phyloP scores from a whole-genome alignment of 1,284 basidiomycete genomes.

The Pterulicium gracile region DNA sequence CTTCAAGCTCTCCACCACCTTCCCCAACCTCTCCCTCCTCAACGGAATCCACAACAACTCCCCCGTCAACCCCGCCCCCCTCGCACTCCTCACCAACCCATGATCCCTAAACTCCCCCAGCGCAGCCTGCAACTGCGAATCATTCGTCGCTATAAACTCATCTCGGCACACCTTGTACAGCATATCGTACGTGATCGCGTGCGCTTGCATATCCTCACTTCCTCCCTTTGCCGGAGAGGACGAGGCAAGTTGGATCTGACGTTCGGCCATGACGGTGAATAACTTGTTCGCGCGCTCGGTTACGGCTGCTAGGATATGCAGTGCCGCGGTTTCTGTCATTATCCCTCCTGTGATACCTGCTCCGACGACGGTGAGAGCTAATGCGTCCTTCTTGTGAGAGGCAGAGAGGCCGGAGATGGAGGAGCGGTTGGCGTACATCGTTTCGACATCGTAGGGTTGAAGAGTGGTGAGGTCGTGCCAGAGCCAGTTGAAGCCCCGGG shows the following conservation, averaged over 20 bases:
- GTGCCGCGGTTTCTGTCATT: constrained; percentile 72
- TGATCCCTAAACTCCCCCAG: constrained; percentile 89
- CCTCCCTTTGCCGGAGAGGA: constrained; percentile 17
- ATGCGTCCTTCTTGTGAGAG: constrained; percentile 23
- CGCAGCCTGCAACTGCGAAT: constrained; percentile 71
- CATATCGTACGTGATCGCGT: constrained; percentile 51
- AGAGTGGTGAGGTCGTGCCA: constrained; percentile 87
- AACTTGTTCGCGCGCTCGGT: constrained; percentile 79
- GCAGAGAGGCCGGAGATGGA: constrained; percentile 47
- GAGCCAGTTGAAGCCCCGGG: constrained; percentile 68
- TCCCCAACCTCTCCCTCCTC: constrained; percentile 51
- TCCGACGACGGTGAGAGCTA: constrained; percentile 21
- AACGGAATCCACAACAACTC: constrained; percentile 79
- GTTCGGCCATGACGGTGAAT: constrained; percentile 55
- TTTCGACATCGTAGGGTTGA: constrained; percentile 70
- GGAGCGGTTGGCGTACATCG: constrained; percentile 53
- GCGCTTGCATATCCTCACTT: constrained; percentile 27
- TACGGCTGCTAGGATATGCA: constrained; percentile 78
- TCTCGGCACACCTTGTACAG: constrained; percentile 61
- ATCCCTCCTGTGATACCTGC: constrained; percentile 28
- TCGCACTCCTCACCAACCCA: constrained; percentile 53
- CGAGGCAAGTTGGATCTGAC: constrained; percentile 51
- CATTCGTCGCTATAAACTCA: constrained; percentile 80
- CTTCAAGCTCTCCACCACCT: too few relatives aligned
- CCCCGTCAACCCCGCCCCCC: constrained; percentile 29